Evolutionary conservation across 257 asterid genomes (phyloP).

Genomic region (Voacanga thouarsii): DNA sequence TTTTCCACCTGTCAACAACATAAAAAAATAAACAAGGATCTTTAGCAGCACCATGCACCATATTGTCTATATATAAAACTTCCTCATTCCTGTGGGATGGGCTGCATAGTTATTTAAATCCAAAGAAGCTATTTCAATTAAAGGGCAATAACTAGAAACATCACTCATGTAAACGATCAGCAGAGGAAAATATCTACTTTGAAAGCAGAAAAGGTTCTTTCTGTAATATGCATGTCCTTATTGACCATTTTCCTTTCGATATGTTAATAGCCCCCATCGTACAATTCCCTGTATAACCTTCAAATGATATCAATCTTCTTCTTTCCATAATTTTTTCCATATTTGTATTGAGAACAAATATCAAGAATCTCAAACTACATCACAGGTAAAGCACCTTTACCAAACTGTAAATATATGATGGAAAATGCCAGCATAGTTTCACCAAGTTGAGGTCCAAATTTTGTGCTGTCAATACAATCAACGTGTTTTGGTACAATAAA

Average conservation of each 20-base stretch:
- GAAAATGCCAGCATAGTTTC: not conserved
- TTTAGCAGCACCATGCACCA: not conserved
- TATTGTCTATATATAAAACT: not conserved
- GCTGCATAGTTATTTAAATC: not conserved
- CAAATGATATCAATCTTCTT: too few relatives aligned
- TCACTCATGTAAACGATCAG: not conserved
- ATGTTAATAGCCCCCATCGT: not conserved
- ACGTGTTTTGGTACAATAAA: not conserved
- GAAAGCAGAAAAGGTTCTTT: not conserved
- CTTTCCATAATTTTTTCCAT: not conserved
- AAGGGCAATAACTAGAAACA: not conserved
- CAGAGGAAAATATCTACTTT: not conserved
- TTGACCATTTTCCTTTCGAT: not conserved
- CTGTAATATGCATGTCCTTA: not conserved
- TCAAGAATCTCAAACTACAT: not conserved
- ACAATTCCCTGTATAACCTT: not conserved
- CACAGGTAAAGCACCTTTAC: not conserved
- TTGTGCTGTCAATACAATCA: not conserved
- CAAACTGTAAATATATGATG: not conserved
- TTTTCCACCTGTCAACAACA: constrained; percentile 71
- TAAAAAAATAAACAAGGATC: constrained; percentile 14
- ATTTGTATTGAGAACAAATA: not conserved
- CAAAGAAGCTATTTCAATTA: not conserved
- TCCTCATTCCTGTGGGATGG: not conserved
- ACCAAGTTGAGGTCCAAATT: not conserved